Evolutionary conservation across 2,329 filamentous ascomycete species (phyloP).

Genomic region (Thielaviopsis musarum): DNA sequence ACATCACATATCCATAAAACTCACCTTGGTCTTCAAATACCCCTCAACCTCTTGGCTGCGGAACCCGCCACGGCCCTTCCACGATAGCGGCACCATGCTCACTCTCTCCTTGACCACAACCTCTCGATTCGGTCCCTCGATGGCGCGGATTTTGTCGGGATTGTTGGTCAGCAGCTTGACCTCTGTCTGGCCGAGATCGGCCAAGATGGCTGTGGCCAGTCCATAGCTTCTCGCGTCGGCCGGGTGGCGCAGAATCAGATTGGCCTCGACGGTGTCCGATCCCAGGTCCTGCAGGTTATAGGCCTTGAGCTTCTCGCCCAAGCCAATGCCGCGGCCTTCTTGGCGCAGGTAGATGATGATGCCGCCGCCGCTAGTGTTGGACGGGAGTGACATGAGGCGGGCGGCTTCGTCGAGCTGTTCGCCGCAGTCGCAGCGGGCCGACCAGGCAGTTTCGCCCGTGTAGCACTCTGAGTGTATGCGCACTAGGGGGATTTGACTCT

Average conservation of each 20-base stretch:
- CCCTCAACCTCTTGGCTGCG: conserved; percentile 78
- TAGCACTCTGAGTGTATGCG: conserved; percentile 97
- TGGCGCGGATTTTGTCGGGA: conserved; percentile 85
- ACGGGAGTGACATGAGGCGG: conserved; percentile 67
- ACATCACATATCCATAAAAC: too few species aligned
- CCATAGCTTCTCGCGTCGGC: conserved; percentile 92
- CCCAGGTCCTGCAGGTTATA: conserved; percentile 96
- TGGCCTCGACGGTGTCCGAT: conserved; percentile 95
- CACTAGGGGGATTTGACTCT: conserved; percentile 55
- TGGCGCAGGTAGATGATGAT: conserved; percentile 93
- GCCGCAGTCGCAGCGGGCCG: conserved; percentile 89
- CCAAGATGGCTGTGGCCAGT: conserved; percentile 85
- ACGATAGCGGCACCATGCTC: conserved; percentile 87
- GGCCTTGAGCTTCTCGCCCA: conserved; percentile 91
- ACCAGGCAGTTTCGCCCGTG: conserved; percentile 97
- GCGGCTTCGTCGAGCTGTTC: conserved; percentile 96
- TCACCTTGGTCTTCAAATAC: conserved; percentile 86
- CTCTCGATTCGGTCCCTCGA: conserved; percentile 82
- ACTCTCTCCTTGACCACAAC: conserved; percentile 78
- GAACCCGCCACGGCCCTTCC: conserved; percentile 74
- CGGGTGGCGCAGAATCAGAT: conserved; percentile 75
- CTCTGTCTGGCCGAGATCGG: conserved; percentile 64
- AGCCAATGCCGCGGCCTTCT: conserved; percentile 86
- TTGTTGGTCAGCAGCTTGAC: conserved; percentile 88
- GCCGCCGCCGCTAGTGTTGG: conserved; percentile 48